Conservation (phyloP, 345 rosid genomes). For the Acer yangbiense region DNA sequence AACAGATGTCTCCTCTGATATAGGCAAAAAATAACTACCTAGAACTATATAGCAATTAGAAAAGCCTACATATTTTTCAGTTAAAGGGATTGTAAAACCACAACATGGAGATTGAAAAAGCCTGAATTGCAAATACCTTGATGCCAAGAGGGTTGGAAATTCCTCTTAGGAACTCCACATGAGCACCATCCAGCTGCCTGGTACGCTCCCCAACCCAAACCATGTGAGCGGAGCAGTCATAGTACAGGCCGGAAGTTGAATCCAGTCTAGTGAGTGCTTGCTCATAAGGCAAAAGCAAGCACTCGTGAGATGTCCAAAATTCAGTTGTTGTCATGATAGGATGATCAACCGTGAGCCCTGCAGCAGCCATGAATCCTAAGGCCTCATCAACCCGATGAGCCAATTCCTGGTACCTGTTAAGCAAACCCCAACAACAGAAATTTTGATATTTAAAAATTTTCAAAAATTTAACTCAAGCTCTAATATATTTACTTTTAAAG, state of each 20-base stretch:
- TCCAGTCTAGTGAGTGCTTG: conserved; percentile 59
- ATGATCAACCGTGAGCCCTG: conserved; percentile 57
- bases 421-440: conserved; percentile 6
- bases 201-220: conserved; percentile 71
- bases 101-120: not conserved
- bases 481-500: not conserved
- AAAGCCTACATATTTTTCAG: not conserved
- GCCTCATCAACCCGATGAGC: conserved; percentile 64
- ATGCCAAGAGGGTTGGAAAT: conserved; percentile 63
- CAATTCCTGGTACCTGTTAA: conserved; percentile 52
- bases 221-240: conserved; percentile 70
- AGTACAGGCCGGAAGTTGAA: conserved; percentile 61
- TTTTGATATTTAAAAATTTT: not conserved
- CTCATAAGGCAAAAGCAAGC: conserved; percentile 65
- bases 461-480: not conserved
- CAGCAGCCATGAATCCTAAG: conserved; percentile 68
- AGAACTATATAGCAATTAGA: not conserved
- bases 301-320: conserved; percentile 72
- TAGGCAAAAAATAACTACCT: not conserved
- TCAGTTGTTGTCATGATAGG: conserved; percentile 64
- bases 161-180: conserved; percentile 62
- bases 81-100: not conserved
- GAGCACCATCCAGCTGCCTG: conserved; percentile 64
- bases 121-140: conserved; percentile 37
- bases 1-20: not conserved